These are phyloP conservation scores for Xylaria bambusicola DNA, from an alignment of 495 filamentous ascomycete genomes.

Conservation along the genomic window DNA sequence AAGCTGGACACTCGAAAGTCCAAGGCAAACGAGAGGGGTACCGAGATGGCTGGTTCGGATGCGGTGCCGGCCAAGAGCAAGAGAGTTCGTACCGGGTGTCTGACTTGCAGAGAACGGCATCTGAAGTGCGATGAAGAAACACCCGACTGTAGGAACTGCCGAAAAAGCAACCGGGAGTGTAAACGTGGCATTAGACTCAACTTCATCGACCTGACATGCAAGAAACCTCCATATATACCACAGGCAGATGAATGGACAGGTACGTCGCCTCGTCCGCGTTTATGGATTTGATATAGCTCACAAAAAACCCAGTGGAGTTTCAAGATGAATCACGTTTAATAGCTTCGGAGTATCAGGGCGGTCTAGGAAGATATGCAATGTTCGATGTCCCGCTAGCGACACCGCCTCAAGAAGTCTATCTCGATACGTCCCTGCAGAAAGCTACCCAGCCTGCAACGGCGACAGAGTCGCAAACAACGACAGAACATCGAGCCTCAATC, in stretches of 20 bases:
- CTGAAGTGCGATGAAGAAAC: constrained; percentile 75
- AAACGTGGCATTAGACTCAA: constrained; percentile 87
- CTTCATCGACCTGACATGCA: constrained; percentile 83
- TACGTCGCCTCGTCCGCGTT: constrained; percentile 23
- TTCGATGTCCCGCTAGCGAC: constrained; percentile 39
- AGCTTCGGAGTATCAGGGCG: constrained; percentile 88
- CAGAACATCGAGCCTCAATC: constrained; percentile 14
- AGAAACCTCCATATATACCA: constrained; percentile 62
- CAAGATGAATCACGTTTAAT: constrained; percentile 89
- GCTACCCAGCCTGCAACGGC: constrained; percentile 17
- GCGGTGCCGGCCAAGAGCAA: constrained; percentile 58
- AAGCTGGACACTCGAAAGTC: constrained; percentile 21
- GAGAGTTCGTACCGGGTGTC: constrained; percentile 73
- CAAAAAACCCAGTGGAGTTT: constrained; percentile 58
- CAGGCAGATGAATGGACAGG: constrained; percentile 69
- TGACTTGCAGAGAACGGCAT: constrained; percentile 74
- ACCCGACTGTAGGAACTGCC: constrained; percentile 82
- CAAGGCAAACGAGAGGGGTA: constrained; percentile 28
- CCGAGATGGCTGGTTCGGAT: constrained; percentile 30
- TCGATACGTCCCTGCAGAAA: constrained; percentile 16
- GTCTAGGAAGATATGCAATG: constrained; percentile 70
- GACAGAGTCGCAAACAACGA: constrained; percentile 1
- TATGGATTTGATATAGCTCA: constrained; percentile 11
- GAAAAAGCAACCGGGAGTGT: constrained; percentile 82
- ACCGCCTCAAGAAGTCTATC: constrained; percentile 30